phyloP scores from a whole-genome alignment of 495 filamentous ascomycete genomes.

The Neurospora tetrasperma region DNA sequence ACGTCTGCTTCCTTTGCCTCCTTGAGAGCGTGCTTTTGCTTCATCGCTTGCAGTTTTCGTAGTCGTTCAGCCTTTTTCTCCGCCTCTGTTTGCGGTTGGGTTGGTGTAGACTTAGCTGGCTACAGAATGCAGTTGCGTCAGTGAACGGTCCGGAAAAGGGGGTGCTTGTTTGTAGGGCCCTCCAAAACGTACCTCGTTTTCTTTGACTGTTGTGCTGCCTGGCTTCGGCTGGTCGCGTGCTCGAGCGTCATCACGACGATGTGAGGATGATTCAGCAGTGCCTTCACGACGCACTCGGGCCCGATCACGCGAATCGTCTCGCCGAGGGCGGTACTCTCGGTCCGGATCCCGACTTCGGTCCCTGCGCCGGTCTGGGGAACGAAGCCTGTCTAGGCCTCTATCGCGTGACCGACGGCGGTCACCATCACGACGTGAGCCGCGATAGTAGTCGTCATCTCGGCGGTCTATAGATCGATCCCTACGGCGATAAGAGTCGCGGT shows the following conservation, averaged over 20 bases:
- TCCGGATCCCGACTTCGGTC: conserved; percentile 50
- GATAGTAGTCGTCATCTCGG: conserved; percentile 59
- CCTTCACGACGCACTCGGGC: conserved; percentile 59
- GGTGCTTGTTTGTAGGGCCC: background rate
- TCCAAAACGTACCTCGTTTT: conserved; percentile 40
- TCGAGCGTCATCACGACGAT: conserved; percentile 56
- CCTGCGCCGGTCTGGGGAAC: conserved; percentile 24
- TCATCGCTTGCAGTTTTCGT: conserved; percentile 84
- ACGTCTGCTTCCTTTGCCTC: conserved; percentile 65
- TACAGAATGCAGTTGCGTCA: conserved; percentile 19
- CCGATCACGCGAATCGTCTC: conserved; percentile 71
- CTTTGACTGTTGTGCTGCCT: conserved; percentile 33
- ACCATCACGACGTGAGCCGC: conserved; percentile 40
- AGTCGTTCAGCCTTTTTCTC: conserved; percentile 77
- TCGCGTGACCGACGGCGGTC: conserved; percentile 50
- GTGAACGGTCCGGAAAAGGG: background rate
- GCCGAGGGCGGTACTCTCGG: conserved; percentile 62
- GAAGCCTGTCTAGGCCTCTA: conserved; percentile 45
- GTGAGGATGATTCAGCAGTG: conserved; percentile 63
- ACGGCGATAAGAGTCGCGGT: conserved; percentile 53
- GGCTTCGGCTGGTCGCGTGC: conserved; percentile 38
- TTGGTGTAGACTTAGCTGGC: conserved; percentile 41
- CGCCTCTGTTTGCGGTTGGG: conserved; percentile 55
- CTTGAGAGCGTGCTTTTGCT: conserved; percentile 75
- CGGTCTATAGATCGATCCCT: conserved; percentile 68